phyloP scores from a whole-genome alignment of 306 rosid species.

The Psophocarpus tetragonolobus region DNA sequence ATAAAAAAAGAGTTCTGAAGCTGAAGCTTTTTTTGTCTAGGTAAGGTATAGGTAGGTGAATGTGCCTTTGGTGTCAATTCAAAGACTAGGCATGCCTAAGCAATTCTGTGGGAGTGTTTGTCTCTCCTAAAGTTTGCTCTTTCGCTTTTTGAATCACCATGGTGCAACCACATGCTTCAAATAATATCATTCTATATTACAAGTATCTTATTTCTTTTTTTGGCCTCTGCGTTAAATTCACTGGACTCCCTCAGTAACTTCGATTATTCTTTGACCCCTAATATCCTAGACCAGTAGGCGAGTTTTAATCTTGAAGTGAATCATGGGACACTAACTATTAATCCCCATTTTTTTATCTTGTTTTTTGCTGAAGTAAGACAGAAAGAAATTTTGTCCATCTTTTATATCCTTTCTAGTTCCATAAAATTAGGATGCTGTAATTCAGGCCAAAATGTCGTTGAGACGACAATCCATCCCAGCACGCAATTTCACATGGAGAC shows the following conservation, averaged over 20 bases:
- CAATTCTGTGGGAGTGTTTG: constrained; percentile 24
- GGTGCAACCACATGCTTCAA: constrained; percentile 24
- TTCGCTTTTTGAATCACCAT: constrained; percentile 36
- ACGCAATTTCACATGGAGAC: constrained; percentile 6
- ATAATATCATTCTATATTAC: constrained; percentile 25
- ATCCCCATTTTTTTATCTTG: constrained; percentile 1
- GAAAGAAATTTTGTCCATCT: not conserved
- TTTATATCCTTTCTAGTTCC: constrained; percentile 4
- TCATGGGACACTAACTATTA: constrained; percentile 36
- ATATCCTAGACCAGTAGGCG: constrained; percentile 24
- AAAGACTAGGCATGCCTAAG: constrained; percentile 26
- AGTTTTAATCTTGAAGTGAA: constrained; percentile 34
- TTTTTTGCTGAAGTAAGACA: constrained; percentile 24
- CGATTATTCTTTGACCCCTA: constrained; percentile 37
- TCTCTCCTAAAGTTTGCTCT: constrained; percentile 26
- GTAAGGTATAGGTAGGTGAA: constrained; percentile 23
- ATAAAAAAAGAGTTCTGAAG: constrained; percentile 25
- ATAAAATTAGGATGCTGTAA: constrained; percentile 24
- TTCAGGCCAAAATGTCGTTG: constrained; percentile 18
- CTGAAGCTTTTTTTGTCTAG: constrained; percentile 31
- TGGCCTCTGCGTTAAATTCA: constrained; percentile 24
- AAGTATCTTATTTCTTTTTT: constrained; percentile 23
- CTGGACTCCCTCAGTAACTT: constrained; percentile 26
- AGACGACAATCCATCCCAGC: constrained; percentile 38
- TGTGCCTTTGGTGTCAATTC: constrained; percentile 23